Base-by-base conservation (phyloP, 148 eudicot species). In the Talinum fruticosum region DNA sequence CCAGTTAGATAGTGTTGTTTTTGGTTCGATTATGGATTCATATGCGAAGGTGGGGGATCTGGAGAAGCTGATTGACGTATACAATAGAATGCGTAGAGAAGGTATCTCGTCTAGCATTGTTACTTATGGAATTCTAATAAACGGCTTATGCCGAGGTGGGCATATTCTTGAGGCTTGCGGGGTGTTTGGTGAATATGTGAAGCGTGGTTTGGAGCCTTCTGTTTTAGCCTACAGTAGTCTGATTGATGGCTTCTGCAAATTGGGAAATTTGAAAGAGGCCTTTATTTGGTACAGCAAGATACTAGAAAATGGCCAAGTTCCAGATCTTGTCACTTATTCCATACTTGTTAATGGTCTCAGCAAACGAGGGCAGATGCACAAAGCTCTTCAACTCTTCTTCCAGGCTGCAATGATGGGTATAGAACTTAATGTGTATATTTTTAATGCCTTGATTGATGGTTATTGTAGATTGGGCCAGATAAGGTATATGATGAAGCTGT, bases 191-290 rank as follows among this genome's bases (percentile, higher is more conserved):
- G 85, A 76, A 45, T 82, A 76, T 75, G 8, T 87, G 78, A 90
- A 90, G 80, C 86, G 75, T 47, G 94, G 94, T 77, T 65, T 81
- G 61, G 85, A 87, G 77, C 89, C 87, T 62, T 90, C 90, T n/a
- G 71, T 78, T 77, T 41, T 80, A 73, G 79, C 74, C 53, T 87
- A 88, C 54, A 83, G 89, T 35, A 73, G 85, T 80, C 82, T 90
- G 45, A 88, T 90, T 83, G 87, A 87, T 80, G 90, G 94, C 59
- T 81, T 87, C 38, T 90, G 89, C 83, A 88, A 86, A 80, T 65
- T 59, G 45, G 92, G 92, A 71, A n/a, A 78, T 71, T 64, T 88
- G 75, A 82, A 68, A 85, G 87, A 86, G 47, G 89, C 87, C 24
- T 80, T 83, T 45, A 75, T n/a, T 29, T 83, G 90, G 79, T 86